These are phyloP conservation scores for Durotheca rogersii DNA, from an alignment of 495 filamentous ascomycete species.

Conservation along the genomic window DNA sequence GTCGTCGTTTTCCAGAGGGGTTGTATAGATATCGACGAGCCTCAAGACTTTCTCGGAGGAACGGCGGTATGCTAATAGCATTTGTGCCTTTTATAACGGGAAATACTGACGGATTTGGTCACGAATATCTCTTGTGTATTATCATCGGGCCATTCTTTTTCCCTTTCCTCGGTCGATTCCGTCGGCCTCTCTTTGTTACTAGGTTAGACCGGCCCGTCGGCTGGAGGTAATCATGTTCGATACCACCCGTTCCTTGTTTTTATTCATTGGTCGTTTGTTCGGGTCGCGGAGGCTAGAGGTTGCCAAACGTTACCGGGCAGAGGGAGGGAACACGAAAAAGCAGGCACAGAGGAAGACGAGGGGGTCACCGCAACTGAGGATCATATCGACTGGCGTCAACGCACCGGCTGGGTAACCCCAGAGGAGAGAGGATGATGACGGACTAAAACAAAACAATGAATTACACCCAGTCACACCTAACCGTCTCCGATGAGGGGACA, in stretches of 20 bases:
- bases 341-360: too few species aligned
- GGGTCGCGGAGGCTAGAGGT: constrained; percentile 5
- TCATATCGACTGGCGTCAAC: too few species aligned
- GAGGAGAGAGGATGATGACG: too few species aligned
- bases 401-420: too few species aligned
- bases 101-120: constrained; percentile 6
- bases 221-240: constrained; percentile 4
- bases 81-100: neutral
- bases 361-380: too few species aligned
- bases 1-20: constrained; percentile 16
- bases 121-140: constrained; percentile 8
- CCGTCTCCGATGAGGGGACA: too few species aligned
- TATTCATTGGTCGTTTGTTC: constrained; percentile 5
- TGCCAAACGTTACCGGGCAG: neutral
- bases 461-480: too few species aligned
- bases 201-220: neutral
- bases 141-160: constrained; percentile 3
- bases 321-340: too few species aligned
- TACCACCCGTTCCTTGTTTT: constrained; percentile 10
- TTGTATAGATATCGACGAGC: constrained; percentile 2
- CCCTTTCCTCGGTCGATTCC: too few species aligned
- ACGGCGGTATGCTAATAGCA: constrained; percentile 1
- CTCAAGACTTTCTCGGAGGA: constrained; percentile 1
- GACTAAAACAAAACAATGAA: too few species aligned
- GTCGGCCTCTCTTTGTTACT: too few species aligned